Base-by-base conservation (phyloP, 2,329 filamentous ascomycete species). In the Stemphylium vesicarium region DNA sequence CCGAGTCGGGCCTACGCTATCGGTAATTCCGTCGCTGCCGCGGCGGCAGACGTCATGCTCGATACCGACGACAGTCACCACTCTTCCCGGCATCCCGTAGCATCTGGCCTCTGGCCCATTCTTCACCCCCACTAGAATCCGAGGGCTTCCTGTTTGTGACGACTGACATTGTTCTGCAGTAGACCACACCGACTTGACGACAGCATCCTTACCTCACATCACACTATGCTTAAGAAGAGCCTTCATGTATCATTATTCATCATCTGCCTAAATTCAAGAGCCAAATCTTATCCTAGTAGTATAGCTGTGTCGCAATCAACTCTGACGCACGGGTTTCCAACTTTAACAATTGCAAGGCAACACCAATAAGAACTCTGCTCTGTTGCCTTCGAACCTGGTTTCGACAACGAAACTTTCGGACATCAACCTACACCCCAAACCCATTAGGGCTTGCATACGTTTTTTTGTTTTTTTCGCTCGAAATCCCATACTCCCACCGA, bases 131-230 rank as follows among this genome's bases (percentile, higher is more conserved):
- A 22, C 48, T 41, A 49, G 38, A 26, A 49, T 43, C 26, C 38
- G 41, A 44, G n/a, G 38, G 45, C 41, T 31, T 44, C 40, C 46
- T 29, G 13, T 24, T 40, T 49, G n/a, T 61, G 38, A 55, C 43
- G 39, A 33, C 15, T 41, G 37, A 39, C 36, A 40, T 13, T 44
- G 33, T 42, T 33, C 22, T 57, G 47, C 43, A 51, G 38, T 48
- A 22, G 20, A 50, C 20, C 26, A 52, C 56, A 52, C 43, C 50
- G 42, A 50, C 32, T 20, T 37, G 22, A 24, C 22, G 39, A 50
- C 49, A 46, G 18, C 29, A 33, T 32, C 15, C 9, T 29, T 24
- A 31, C 41, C 39, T 20, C 15, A 37, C 36, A 29, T 46, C 41
- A 40, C 26, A 41, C 31, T 35, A 24, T 20, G 15, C n/a, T n/a